Conservation (phyloP, 1,284 basidiomycete genomes). For the Sanghuangporus sanghuang region DNA sequence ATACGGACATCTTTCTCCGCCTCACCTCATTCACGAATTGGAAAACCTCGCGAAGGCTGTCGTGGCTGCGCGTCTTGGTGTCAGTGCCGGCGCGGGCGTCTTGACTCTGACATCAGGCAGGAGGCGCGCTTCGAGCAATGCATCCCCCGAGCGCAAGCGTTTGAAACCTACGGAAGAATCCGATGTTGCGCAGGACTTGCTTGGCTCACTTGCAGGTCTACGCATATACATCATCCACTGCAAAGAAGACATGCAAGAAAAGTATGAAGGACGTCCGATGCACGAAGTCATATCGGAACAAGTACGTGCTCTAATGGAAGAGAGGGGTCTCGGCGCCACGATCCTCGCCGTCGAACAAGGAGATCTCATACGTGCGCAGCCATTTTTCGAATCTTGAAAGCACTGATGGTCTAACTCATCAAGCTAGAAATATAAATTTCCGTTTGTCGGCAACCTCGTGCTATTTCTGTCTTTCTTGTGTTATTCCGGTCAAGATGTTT, state of each 20-base stretch:
- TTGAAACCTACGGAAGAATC: conserved; percentile 38
- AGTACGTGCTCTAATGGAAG: conserved; percentile 49
- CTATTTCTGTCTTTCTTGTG: neutral
- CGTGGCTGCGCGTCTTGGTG: conserved; percentile 22
- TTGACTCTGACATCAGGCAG: neutral
- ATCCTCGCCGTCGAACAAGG: conserved; percentile 67
- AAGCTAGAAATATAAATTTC: neutral
- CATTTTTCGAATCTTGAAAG: conserved; percentile 10
- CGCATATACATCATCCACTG: conserved; percentile 74
- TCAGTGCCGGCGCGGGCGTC: neutral
- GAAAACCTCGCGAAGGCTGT: conserved; percentile 59
- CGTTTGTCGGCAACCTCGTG: neutral
- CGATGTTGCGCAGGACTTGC: conserved; percentile 33
- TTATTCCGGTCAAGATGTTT: neutral
- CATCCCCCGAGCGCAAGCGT: conserved; percentile 30
- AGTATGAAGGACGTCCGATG: conserved; percentile 38
- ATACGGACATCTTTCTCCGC: conserved; percentile 75
- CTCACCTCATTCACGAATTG: conserved; percentile 66
- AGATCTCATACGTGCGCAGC: conserved; percentile 61
- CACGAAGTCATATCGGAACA: conserved; percentile 57
- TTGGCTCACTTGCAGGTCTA: conserved; percentile 50
- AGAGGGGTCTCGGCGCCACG: conserved; percentile 53
- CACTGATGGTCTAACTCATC: neutral
- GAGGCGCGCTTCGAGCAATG: conserved; percentile 4
- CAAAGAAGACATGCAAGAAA: conserved; percentile 57